phyloP scores from a whole-genome alignment of 2,329 filamentous ascomycete species.

The Neurospora crassa region DNA sequence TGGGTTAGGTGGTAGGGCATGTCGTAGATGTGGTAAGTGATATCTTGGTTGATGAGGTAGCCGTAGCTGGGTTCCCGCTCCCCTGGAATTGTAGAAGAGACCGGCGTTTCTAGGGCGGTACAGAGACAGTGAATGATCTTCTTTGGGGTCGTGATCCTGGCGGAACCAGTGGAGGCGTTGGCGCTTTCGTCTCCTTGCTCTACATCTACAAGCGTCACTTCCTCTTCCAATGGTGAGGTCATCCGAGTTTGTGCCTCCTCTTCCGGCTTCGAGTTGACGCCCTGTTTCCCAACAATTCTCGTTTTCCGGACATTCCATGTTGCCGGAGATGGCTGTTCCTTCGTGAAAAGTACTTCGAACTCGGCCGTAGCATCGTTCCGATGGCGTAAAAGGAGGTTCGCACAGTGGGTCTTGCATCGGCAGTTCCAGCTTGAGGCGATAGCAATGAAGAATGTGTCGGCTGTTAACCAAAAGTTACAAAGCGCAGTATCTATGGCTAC shows the following conservation, averaged over 20 bases:
- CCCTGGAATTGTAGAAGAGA: rapidly evolving
- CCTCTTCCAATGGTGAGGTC: too few relatives aligned
- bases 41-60: slow-evolving; percentile 5
- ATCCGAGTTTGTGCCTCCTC: not conserved
- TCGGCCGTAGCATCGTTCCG: slow-evolving; percentile 11
- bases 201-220: not conserved
- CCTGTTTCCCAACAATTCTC: not conserved
- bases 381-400: slow-evolving; percentile 18
- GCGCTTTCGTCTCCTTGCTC: not conserved
- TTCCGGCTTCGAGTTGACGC: not conserved
- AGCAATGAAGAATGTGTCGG: slow-evolving; percentile 15
- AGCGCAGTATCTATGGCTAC: slow-evolving; percentile 5
- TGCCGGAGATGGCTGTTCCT: not conserved
- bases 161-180: not conserved
- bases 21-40: slow-evolving; percentile 2
- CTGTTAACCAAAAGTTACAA: slow-evolving; percentile 20
- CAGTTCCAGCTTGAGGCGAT: slow-evolving; percentile 18
- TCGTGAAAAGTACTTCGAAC: slow-evolving; percentile 14
- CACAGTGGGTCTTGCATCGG: slow-evolving; percentile 15
- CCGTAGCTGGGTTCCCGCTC: slow-evolving; percentile 5
- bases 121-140: not conserved
- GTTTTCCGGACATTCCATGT: not conserved
- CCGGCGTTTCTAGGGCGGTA: not conserved
- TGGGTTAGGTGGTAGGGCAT: slow-evolving; percentile 6
- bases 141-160: not conserved